Evolutionary conservation across 176 grass and related monocot species (phyloP).

Genomic region (Alloteropsis semialata): DNA sequence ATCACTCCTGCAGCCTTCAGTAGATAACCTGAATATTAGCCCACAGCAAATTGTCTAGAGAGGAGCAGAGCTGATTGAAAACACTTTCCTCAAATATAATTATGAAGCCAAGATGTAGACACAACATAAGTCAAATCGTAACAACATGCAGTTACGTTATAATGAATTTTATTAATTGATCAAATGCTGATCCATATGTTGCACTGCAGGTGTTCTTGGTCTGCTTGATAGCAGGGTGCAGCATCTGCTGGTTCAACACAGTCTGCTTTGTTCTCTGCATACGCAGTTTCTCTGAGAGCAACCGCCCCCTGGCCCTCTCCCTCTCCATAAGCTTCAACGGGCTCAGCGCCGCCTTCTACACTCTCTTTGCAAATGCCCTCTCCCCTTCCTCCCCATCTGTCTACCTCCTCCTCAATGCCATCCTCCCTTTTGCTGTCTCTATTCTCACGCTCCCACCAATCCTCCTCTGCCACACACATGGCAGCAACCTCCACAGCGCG

Average conservation of each 20-base stretch:
- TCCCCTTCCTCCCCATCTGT: constrained; percentile 40
- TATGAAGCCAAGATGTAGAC: background rate
- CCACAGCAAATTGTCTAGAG: background rate
- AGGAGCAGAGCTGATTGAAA: background rate
- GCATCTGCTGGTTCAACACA: constrained; percentile 99
- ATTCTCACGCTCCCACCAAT: constrained; percentile 56
- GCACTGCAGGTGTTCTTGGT: constrained; percentile 68
- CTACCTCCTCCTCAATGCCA: constrained; percentile 86
- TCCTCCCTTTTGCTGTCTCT: constrained; percentile 52
- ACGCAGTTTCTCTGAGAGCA: constrained; percentile 57
- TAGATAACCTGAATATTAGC: background rate
- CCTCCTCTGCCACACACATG: constrained; percentile 47
- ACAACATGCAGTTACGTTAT: background rate
- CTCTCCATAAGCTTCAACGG: constrained; percentile 96
- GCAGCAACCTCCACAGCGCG: constrained; percentile 23
- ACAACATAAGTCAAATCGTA: background rate
- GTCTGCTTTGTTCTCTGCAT: constrained; percentile 93
- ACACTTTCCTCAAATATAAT: background rate
- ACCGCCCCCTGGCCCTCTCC: constrained; percentile 75
- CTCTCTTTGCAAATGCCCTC: constrained; percentile 57
- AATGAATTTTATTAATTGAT: background rate
- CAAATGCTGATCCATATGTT: background rate
- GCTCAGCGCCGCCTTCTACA: constrained; percentile 74
- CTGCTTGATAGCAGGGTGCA: constrained; percentile 80
- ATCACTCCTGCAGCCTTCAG: background rate